These are phyloP conservation scores for Phytomonas serpens DNA, from an alignment of 208 protist species.

Conservation along the genomic window DNA sequence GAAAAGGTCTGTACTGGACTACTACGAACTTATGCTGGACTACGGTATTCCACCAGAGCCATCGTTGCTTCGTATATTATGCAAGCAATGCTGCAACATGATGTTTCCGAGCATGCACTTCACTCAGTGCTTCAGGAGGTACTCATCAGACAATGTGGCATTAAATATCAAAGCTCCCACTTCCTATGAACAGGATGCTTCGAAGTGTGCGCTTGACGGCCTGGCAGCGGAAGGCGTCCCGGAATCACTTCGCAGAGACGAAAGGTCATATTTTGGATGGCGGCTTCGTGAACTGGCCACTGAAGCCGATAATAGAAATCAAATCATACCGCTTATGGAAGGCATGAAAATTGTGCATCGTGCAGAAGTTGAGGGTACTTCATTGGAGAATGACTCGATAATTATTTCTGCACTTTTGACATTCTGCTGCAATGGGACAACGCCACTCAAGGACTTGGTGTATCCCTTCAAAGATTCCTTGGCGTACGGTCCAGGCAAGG, in stretches of 20 bases:
- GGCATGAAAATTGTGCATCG: slow-evolving; percentile 71
- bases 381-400: slow-evolving; percentile 53
- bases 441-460: slow-evolving; percentile 30
- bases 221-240: slow-evolving; percentile 11
- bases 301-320: slow-evolving; percentile 15
- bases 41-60: slow-evolving; percentile 71
- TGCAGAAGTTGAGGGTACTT: slow-evolving; percentile 75
- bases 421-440: slow-evolving; percentile 61
- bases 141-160: slow-evolving; percentile 4
- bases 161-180: slow-evolving; percentile 19
- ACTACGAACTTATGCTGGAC: slow-evolving; percentile 86
- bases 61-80: slow-evolving; percentile 72
- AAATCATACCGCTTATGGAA: slow-evolving; percentile 36
- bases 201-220: neutral
- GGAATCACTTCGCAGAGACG: slow-evolving; percentile 38
- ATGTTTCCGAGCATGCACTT: slow-evolving; percentile 70
- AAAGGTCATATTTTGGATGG: slow-evolving; percentile 61
- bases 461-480: slow-evolving; percentile 35
- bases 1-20: slow-evolving; percentile 49
- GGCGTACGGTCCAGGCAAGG: slow-evolving; percentile 28
- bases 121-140: slow-evolving; percentile 26
- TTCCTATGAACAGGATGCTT: neutral
- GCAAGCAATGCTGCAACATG: slow-evolving; percentile 58
- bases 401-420: slow-evolving; percentile 49
- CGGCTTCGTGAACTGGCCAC: slow-evolving; percentile 51